phyloP scores from a whole-genome alignment of 768 basidiomycete species.

The Filobasidium floriforme region DNA sequence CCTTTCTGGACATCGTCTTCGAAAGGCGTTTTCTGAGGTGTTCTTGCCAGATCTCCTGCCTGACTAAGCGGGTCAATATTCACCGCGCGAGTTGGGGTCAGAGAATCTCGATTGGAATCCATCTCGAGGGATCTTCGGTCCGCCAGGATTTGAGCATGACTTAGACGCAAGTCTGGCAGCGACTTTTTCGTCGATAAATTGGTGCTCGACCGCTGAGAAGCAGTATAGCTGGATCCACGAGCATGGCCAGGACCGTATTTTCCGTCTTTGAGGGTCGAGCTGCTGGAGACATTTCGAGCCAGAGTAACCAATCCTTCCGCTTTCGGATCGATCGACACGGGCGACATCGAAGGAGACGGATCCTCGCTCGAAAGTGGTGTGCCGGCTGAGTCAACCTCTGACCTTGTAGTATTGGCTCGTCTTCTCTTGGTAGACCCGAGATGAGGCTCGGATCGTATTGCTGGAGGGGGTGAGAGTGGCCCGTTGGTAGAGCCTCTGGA shows the following conservation, averaged over 20 bases:
- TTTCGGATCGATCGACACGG: background rate
- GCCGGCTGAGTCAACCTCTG: background rate
- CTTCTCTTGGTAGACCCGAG: constrained; percentile 12
- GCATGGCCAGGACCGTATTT: constrained; percentile 26
- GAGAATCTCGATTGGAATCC: background rate
- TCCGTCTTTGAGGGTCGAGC: constrained; percentile 37
- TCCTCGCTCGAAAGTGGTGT: constrained; percentile 1
- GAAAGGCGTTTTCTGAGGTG: background rate
- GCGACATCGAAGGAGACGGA: constrained; percentile 1
- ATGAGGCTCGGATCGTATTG: constrained; percentile 16
- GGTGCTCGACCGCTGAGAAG: constrained; percentile 33
- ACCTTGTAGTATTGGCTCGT: background rate
- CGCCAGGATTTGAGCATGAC: constrained; percentile 45
- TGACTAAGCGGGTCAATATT: background rate
- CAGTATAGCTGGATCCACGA: constrained; percentile 40
- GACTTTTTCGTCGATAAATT: constrained; percentile 60
- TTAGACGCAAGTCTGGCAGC: constrained; percentile 68
- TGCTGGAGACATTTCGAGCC: constrained; percentile 52
- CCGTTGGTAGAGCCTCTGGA: background rate
- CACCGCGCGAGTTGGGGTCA: background rate
- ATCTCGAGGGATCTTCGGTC: constrained; percentile 26
- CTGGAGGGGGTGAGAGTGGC: constrained; percentile 13
- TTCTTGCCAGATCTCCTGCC: background rate
- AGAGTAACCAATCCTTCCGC: constrained; percentile 43
- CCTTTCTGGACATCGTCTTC: background rate